phyloP scores from a whole-genome alignment of 2,329 filamentous ascomycete genomes.

The Aspergillus tamarii region DNA sequence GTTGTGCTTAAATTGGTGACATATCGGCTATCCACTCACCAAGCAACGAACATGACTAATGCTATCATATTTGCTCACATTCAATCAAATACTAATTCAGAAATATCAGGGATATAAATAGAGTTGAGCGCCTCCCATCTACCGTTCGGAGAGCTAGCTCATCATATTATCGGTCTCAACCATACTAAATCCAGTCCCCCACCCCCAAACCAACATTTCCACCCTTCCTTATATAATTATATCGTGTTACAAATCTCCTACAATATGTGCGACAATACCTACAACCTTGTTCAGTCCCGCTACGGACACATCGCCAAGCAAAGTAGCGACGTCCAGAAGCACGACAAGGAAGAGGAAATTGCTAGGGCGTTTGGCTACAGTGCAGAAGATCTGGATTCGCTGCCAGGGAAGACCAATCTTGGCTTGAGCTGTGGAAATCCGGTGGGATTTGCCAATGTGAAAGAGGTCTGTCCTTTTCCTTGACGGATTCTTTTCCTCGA shows the following conservation, averaged over 20 bases:
- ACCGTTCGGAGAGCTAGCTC: neutral
- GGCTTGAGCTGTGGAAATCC: slow-evolving; percentile 61
- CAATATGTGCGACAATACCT: slow-evolving; percentile 18
- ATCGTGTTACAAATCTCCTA: neutral
- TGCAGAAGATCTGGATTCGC: slow-evolving; percentile 50
- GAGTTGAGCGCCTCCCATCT: neutral
- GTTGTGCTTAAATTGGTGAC: neutral
- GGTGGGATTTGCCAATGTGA: slow-evolving; percentile 52
- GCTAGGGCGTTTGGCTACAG: slow-evolving; percentile 59
- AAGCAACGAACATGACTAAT: neutral
- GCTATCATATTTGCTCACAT: neutral
- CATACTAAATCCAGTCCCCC: neutral
- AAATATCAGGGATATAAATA: neutral
- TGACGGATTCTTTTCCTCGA: slow-evolving; percentile 46
- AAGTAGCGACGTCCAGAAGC: slow-evolving; percentile 39
- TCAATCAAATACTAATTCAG: neutral
- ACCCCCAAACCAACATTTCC: neutral
- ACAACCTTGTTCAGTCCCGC: slow-evolving; percentile 20
- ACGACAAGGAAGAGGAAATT: slow-evolving; percentile 36
- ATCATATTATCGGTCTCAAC: neutral
- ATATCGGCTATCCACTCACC: neutral
- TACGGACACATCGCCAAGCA: slow-evolving; percentile 21
- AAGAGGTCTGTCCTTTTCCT: slow-evolving; percentile 54
- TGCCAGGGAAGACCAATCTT: slow-evolving; percentile 54
- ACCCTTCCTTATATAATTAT: neutral